Base-by-base conservation (phyloP, 805 yeast genomes). In the Candida sphagnicola region DNA sequence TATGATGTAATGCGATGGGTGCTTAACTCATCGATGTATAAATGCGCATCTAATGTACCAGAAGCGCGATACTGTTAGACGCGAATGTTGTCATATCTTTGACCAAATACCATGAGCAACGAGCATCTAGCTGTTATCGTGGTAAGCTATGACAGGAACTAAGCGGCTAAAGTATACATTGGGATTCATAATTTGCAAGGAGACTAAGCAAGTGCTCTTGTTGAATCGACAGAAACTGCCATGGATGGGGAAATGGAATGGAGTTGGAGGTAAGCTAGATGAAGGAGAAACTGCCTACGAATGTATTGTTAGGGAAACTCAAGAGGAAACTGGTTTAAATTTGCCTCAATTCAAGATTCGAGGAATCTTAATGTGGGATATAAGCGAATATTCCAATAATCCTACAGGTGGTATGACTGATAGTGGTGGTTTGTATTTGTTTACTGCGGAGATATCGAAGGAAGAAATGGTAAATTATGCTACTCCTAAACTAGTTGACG, bases 181-280 rank as follows among this genome's bases (percentile, higher is more conserved):
- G 18, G 64, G 61, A 10, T 51, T 57, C 24, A 45, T 57, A 10
- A 37, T 54, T 34, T 62, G 68, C 41, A 42, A 43, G 2, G 68
- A 60, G 32, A 53, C 60, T 16, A 44, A 53, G 26, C 50, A 62
- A 30, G 48, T 67, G 13, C 59, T 68, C 10, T 47, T 69, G 5
- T 49, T 69, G 14, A 69, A 69, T 39, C 50, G 74, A 17, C 60
- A 64, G 40, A 69, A 69, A 40, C 50, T 59, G 8, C 74, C 74
- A 1, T 67, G 72, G 70, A 69, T 68, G 73, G 74, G 74, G 12
- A 50, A 64, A 35, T 69, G 74, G 74, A 68, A 69, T 46, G 74
- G 74, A 10, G 72, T 69, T 10, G 74, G 74, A 6, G 74, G 74
- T 4, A 68, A 69, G 41, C 43, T 68, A 13, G 66, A 65, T 24